Evolutionary conservation across 768 basidiomycete species (phyloP).

Genomic region (Tephrocybe sp.): DNA sequence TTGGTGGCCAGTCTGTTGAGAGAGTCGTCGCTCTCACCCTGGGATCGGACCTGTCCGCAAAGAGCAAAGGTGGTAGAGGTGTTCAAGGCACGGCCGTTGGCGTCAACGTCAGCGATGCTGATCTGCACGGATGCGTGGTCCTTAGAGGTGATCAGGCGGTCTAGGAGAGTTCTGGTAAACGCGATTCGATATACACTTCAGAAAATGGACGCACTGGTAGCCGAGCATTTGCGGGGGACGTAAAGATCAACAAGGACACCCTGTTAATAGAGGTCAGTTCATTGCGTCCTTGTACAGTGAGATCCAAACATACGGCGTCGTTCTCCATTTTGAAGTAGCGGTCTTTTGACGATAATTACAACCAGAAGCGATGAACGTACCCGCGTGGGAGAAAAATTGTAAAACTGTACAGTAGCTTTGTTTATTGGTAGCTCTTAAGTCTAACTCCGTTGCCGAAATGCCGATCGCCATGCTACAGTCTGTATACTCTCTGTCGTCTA

Average conservation of each 20-base stretch:
- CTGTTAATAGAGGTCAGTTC: constrained; percentile 35
- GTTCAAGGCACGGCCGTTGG: constrained; percentile 72
- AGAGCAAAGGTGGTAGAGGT: constrained; percentile 92
- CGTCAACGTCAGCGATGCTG: constrained; percentile 91
- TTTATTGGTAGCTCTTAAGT: background rate
- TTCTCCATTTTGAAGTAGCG: constrained; percentile 67
- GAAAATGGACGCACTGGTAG: constrained; percentile 72
- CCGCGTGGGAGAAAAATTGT: constrained; percentile 32
- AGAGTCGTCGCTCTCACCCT: constrained; percentile 95
- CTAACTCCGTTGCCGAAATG: constrained; percentile 4
- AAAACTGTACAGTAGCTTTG: constrained; percentile 35
- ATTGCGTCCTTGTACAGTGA: background rate
- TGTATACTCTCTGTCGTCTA: too few species aligned
- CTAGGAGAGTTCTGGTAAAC: constrained; percentile 35
- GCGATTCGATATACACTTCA: background rate
- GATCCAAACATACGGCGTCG: constrained; percentile 63
- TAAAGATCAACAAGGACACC: constrained; percentile 99
- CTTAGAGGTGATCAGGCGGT: constrained; percentile 98
- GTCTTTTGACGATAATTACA: constrained; percentile 19
- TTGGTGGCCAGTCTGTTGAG: constrained; percentile 94
- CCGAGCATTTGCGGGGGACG: constrained; percentile 99
- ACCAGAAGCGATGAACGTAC: constrained; percentile 18
- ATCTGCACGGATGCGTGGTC: constrained; percentile 99
- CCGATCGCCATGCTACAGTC: background rate
- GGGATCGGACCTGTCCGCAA: constrained; percentile 89